These are phyloP conservation scores for Picochlorum sp. DNA, from an alignment of 139 green algal species.

Conservation along the genomic window DNA sequence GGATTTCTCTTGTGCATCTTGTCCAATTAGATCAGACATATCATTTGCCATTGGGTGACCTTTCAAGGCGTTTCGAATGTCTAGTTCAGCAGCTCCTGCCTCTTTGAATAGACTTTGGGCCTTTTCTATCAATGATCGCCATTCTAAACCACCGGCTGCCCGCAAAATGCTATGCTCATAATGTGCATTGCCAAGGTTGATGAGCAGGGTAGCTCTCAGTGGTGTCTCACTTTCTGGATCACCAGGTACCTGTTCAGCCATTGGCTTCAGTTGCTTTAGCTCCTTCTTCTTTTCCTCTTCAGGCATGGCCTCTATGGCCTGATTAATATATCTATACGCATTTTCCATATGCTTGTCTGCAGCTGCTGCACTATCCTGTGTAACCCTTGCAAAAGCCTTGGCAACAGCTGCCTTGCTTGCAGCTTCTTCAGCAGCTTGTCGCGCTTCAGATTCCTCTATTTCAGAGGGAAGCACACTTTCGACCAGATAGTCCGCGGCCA, in stretches of 20 bases:
- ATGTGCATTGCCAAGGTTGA: constrained; percentile 24
- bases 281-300: constrained; percentile 26
- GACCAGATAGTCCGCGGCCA: constrained; percentile 24
- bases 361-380: background rate
- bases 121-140: constrained; percentile 25
- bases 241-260: constrained; percentile 14
- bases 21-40: constrained; percentile 22
- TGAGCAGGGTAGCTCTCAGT: constrained; percentile 21
- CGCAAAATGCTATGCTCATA: constrained; percentile 29
- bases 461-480: constrained; percentile 4
- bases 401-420: constrained; percentile 9
- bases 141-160: constrained; percentile 22
- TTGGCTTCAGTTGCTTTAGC: constrained; percentile 24
- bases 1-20: constrained; percentile 9
- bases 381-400: constrained; percentile 18
- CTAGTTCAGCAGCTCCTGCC: constrained; percentile 15
- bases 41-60: constrained; percentile 24
- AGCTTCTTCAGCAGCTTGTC: constrained; percentile 17
- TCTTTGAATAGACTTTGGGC: constrained; percentile 29
- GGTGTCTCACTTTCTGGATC: constrained; percentile 12
- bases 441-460: constrained; percentile 12
- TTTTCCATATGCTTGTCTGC: constrained; percentile 14
- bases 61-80: constrained; percentile 36
- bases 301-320: constrained; percentile 12
- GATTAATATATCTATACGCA: constrained; percentile 5